A percentile compares a stretch with the other conserved stretches of the same genome.
phyloP scores from a whole-genome alignment of 2,329 filamentous ascomycete genomes.

The Colletotrichum phormii region DNA sequence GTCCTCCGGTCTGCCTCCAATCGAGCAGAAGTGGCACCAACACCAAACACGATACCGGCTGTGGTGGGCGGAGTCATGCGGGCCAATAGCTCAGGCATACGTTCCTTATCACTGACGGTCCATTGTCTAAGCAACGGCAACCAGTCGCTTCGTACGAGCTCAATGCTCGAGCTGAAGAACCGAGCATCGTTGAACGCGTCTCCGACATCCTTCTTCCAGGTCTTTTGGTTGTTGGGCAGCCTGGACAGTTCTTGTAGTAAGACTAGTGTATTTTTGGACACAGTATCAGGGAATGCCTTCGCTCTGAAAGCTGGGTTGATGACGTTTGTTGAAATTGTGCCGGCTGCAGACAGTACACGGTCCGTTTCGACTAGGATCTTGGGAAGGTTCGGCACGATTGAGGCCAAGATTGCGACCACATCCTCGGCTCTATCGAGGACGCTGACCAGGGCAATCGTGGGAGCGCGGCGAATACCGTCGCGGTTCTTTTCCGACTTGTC shows the following conservation, averaged over 20 bases:
- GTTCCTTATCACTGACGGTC: conserved; percentile 87
- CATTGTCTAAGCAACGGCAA: conserved; percentile 86
- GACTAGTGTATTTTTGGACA: conserved; percentile 76
- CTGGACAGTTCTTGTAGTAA: conserved; percentile 83
- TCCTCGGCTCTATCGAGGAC: conserved; percentile 73
- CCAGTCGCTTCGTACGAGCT: conserved; percentile 80
- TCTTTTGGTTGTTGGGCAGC: conserved; percentile 83
- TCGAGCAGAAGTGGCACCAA: conserved; percentile 91
- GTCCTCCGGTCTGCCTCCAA: conserved; percentile 95
- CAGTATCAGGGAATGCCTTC: conserved; percentile 87
- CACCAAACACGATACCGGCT: conserved; percentile 98
- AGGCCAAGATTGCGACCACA: conserved; percentile 81
- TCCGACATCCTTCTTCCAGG: conserved; percentile 91
- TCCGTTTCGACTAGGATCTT: conserved; percentile 89
- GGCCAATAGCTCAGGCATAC: conserved; percentile 82
- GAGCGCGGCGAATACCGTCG: conserved; percentile 52
- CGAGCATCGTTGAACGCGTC: conserved; percentile 92
- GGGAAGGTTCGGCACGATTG: conserved; percentile 82
- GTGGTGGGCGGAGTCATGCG: conserved; percentile 88
- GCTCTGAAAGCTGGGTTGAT: conserved; percentile 85
- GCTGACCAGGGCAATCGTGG: conserved; percentile 42
- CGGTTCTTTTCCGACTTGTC: conserved; percentile 52
- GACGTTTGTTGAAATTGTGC: conserved; percentile 84
- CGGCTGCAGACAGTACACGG: conserved; percentile 81
- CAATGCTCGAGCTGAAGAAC: conserved; percentile 80